A percentile compares a stretch with the other conserved stretches of the same genome.
These are phyloP conservation scores for Saturnispora gosingensis DNA, from an alignment of 805 yeast genomes.

Conservation along the genomic window DNA sequence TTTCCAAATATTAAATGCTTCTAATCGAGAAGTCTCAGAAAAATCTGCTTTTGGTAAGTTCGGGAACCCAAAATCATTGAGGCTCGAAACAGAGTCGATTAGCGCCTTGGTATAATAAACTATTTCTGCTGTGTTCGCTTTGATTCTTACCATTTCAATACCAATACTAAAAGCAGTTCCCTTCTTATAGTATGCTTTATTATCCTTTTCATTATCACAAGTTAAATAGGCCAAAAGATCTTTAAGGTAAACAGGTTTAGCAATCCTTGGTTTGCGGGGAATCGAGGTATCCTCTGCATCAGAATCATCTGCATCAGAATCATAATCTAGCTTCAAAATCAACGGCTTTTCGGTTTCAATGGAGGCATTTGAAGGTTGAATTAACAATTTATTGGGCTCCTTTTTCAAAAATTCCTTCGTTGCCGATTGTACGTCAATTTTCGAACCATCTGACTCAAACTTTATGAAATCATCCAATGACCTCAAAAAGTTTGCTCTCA, in stretches of 20 bases:
- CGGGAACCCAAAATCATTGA: constrained; percentile 34
- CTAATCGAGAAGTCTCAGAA: constrained; percentile 34
- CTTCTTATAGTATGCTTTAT: constrained; percentile 40
- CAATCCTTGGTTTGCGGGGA: constrained; percentile 27
- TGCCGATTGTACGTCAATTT: constrained; percentile 6
- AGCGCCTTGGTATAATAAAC: constrained; percentile 47
- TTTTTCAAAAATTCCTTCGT: constrained; percentile 1
- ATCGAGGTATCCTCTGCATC: constrained; percentile 41
- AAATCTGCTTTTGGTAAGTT: background rate
- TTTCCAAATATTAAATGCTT: constrained; percentile 53
- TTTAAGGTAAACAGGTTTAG: constrained; percentile 58
- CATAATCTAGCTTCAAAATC: constrained; percentile 12
- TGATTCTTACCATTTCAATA: constrained; percentile 56
- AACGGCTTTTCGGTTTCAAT: constrained; percentile 5
- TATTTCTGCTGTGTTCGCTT: constrained; percentile 57
- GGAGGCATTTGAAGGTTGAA: constrained; percentile 1
- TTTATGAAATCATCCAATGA: background rate
- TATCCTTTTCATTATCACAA: constrained; percentile 34
- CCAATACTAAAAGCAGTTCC: constrained; percentile 41
- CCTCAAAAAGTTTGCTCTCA: constrained; percentile 12
- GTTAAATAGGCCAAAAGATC: constrained; percentile 55
- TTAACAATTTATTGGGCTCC: background rate
- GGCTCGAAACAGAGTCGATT: constrained; percentile 39
- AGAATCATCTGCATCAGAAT: constrained; percentile 33
- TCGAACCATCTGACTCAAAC: background rate